phyloP scores from a whole-genome alignment of 495 filamentous ascomycete species.

The Penicillium samsonianum region DNA sequence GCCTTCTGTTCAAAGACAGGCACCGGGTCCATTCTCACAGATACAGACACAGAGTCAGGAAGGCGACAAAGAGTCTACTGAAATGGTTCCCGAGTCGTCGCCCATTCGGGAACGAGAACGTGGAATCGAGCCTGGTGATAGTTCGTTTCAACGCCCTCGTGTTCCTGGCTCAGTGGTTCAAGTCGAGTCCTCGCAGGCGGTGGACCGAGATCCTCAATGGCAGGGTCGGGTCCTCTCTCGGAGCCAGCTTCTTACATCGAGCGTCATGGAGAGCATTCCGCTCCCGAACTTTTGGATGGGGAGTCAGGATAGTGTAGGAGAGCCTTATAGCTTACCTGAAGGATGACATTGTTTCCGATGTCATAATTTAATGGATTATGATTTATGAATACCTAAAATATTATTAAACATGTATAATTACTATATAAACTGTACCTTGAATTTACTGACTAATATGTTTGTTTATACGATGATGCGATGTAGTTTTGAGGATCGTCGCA shows the following conservation, averaged over 20 bases:
- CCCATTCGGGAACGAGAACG: slow-evolving; percentile 28
- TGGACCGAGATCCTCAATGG: slow-evolving; percentile 30
- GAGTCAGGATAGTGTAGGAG: slow-evolving; percentile 49
- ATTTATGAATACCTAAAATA: slow-evolving; percentile 14
- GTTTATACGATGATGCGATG: background rate
- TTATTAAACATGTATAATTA: background rate
- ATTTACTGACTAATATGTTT: background rate
- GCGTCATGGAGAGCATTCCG: slow-evolving; percentile 51
- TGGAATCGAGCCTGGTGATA: slow-evolving; percentile 10
- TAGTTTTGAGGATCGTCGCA: slow-evolving; percentile 10
- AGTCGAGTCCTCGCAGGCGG: slow-evolving; percentile 49
- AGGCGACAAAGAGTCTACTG: slow-evolving; percentile 29
- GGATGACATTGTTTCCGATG: slow-evolving; percentile 10
- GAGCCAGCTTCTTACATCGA: slow-evolving; percentile 47
- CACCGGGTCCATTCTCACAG: slow-evolving; percentile 22
- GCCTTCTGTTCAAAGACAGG: slow-evolving; percentile 1
- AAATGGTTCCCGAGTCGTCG: slow-evolving; percentile 48
- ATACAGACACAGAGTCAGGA: slow-evolving; percentile 29
- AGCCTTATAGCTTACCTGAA: slow-evolving; percentile 41
- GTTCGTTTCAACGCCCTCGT: slow-evolving; percentile 24
- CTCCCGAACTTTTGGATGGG: slow-evolving; percentile 42
- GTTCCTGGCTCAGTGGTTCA: slow-evolving; percentile 38
- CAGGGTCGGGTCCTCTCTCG: slow-evolving; percentile 31
- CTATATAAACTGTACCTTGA: background rate
- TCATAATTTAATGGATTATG: slow-evolving; percentile 15